Percentiles rank a stretch among this genome's conserved stretches.
These are phyloP conservation scores for Glycine tomentella DNA, from an alignment of 306 rosid genomes.

Conservation along the genomic window DNA sequence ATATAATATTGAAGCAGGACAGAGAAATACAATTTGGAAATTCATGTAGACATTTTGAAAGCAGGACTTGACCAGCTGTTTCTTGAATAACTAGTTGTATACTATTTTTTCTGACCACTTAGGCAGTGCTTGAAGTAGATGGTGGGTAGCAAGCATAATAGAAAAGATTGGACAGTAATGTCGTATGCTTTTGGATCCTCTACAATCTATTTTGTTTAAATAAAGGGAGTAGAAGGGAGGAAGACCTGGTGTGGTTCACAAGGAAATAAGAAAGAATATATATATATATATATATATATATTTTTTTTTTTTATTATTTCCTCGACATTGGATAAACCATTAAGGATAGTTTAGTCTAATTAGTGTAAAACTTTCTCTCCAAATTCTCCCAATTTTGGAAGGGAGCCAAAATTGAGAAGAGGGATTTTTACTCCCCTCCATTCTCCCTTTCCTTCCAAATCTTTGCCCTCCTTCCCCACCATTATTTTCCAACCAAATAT, in stretches of 20 bases:
- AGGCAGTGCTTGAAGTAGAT: not conserved
- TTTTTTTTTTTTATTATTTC: too few relatives aligned
- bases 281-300: too few relatives aligned
- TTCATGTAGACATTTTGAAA: conserved; percentile 22
- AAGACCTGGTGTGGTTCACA: too few relatives aligned
- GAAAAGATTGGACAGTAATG: conserved; percentile 30
- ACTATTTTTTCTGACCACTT: conserved; percentile 1
- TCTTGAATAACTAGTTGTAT: conserved; percentile 17
- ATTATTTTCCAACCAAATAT: not conserved
- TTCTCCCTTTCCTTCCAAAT: not conserved
- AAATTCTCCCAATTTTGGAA: not conserved
- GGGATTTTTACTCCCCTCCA: not conserved
- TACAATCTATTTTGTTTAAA: too few relatives aligned
- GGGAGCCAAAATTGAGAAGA: not conserved
- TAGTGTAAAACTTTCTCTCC: not conserved
- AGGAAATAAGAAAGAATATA: too few relatives aligned
- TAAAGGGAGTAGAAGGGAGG: too few relatives aligned
- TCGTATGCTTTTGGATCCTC: not conserved
- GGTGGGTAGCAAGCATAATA: conserved; percentile 7
- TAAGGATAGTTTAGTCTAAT: not conserved
- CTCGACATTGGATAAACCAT: too few relatives aligned
- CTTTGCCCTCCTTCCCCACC: not conserved
- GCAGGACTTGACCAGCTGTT: conserved; percentile 12
- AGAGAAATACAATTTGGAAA: conserved; percentile 4
- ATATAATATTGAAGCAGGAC: too few relatives aligned